Evolutionary conservation across 1,284 basidiomycete genomes (phyloP).

Genomic region (Leccinum subrobustum): DNA sequence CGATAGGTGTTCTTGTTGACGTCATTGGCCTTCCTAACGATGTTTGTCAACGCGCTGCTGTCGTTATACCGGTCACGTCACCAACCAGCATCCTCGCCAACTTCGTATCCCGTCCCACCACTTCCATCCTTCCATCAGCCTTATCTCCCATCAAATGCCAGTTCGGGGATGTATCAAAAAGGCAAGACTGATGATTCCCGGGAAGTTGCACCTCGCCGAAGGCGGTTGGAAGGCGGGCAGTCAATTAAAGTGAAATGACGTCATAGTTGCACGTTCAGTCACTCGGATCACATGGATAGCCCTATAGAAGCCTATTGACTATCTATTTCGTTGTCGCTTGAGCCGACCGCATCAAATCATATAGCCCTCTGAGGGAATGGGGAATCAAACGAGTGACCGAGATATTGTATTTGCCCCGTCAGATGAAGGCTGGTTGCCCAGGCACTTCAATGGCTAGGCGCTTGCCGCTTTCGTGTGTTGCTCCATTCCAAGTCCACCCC

Average conservation of each 20-base stretch:
- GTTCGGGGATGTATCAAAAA: constrained; percentile 45
- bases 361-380: constrained; percentile 25
- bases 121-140: constrained; percentile 45
- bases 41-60: constrained; percentile 81
- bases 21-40: constrained; percentile 76
- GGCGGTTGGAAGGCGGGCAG: constrained; percentile 61
- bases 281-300: constrained; percentile 31
- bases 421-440: constrained; percentile 9
- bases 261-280: constrained; percentile 14
- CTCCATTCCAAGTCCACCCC: constrained; percentile 1
- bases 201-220: constrained; percentile 54
- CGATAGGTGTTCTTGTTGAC: constrained; percentile 75
- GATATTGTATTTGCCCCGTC: constrained; percentile 9
- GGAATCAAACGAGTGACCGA: constrained; percentile 21
- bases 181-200: constrained; percentile 37
- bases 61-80: constrained; percentile 71
- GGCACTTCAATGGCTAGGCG: constrained; percentile 6
- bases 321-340: constrained; percentile 21
- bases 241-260: constrained; percentile 56
- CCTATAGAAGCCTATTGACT: constrained; percentile 22
- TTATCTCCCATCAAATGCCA: constrained; percentile 47
- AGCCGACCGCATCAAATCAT: constrained; percentile 24
- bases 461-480: constrained; percentile 11
- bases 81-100: constrained; percentile 39
- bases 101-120: constrained; percentile 45